Conservation (phyloP, 306 rosid species). For the Begonia fuchsioides region DNA sequence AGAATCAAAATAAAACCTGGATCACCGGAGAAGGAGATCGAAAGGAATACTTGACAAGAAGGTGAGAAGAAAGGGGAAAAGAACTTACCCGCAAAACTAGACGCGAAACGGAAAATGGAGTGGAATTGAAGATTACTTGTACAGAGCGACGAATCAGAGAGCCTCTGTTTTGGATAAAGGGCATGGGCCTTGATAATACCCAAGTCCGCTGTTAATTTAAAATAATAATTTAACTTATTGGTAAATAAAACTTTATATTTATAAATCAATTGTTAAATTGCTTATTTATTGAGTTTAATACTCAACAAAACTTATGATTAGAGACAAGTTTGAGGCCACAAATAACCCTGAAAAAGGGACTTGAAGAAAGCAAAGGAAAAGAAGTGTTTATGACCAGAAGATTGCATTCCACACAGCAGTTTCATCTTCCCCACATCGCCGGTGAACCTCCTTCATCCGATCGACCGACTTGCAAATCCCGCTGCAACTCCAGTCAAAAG, state of each 20-base stretch:
- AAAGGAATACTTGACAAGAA: neutral
- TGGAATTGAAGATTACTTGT: neutral
- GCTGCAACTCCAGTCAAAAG: constrained; percentile 54
- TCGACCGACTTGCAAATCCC: constrained; percentile 47
- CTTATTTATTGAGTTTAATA: too few relatives aligned
- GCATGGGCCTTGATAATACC: too few relatives aligned
- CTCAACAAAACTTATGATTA: too few relatives aligned
- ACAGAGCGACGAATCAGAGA: too few relatives aligned
- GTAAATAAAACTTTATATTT: too few relatives aligned
- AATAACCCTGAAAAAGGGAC: too few relatives aligned
- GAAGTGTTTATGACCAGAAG: constrained; percentile 13
- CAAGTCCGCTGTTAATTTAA: too few relatives aligned
- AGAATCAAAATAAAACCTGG: neutral
- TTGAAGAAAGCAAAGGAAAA: too few relatives aligned
- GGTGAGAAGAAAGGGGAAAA: neutral
- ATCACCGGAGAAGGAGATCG: neutral
- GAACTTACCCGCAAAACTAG: neutral
- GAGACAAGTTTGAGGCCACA: too few relatives aligned
- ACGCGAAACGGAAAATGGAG: neutral
- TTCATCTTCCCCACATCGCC: constrained; percentile 49
- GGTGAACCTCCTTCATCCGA: constrained; percentile 52
- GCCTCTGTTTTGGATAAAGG: too few relatives aligned
- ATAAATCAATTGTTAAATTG: too few relatives aligned
- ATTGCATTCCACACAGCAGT: constrained; percentile 36
- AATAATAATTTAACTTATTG: too few relatives aligned